Percentiles rank a stretch among this genome's conserved stretches.
Evolutionary conservation across 352 stramenopile genomes (phyloP).

Genomic region (Pythium guiyangense): DNA sequence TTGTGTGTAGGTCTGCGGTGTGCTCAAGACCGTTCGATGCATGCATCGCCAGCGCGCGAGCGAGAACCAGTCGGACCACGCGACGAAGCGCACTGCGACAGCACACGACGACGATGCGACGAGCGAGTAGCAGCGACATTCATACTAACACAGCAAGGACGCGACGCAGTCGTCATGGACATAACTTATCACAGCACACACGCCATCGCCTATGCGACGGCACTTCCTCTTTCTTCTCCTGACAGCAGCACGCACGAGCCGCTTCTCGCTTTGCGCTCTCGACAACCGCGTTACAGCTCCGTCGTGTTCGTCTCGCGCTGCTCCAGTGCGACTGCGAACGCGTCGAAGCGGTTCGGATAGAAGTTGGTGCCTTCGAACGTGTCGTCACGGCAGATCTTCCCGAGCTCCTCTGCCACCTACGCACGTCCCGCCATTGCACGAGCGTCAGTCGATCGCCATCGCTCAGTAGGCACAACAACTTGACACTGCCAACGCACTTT

Average conservation of each 20-base stretch:
- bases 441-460: not conserved
- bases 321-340: slow-evolving; percentile 24
- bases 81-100: not conserved
- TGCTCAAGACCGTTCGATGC: slow-evolving; percentile 34
- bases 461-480: too few species aligned
- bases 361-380: slow-evolving; percentile 94
- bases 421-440: too few species aligned
- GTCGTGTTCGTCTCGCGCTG: slow-evolving; percentile 1
- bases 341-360: slow-evolving; percentile 91
- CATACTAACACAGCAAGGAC: not conserved
- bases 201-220: not conserved
- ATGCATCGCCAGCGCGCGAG: slow-evolving; percentile 29
- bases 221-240: too few species aligned
- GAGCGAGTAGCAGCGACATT: not conserved
- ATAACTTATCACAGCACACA: slow-evolving; percentile 14
- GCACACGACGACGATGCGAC: not conserved
- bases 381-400: slow-evolving; percentile 94
- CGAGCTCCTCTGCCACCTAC: slow-evolving; percentile 90
- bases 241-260: not conserved
- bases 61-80: slow-evolving; percentile 17
- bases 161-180: not conserved
- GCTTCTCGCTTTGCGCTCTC: not conserved
- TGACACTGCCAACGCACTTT: slow-evolving; percentile 33
- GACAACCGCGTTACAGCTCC: slow-evolving; percentile 6
- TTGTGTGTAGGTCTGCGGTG: slow-evolving; percentile 19